Base-by-base conservation (phyloP, 345 rosid species). In the Populus euphratica region DNA sequence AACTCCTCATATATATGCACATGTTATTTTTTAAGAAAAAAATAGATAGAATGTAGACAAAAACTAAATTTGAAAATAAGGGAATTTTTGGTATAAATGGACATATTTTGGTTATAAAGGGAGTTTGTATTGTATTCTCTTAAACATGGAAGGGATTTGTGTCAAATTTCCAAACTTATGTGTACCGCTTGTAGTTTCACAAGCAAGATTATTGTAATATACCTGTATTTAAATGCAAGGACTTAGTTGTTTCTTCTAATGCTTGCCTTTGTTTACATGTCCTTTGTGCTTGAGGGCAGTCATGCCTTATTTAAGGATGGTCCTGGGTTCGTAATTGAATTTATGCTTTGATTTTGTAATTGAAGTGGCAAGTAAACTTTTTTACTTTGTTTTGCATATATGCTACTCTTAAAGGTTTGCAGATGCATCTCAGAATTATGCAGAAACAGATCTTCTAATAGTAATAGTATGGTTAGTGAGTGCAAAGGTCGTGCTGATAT, bases 341-440 rank as follows among this genome's bases (percentile, higher is more conserved):
- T 44, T 78, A 35, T 5, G 33, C 25, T 11, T 6, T 5, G 17
- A 62, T 59, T 68, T 73, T 35, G 64, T 65, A n/a, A 43, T 61
- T 74, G 73, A 41, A 33, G 18, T 76, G 50, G 17, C 39, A 11
- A 72, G 73, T 70, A 31, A 44, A 29, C 70, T 18, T 66, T 71
- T 43, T 54, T 54, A 62, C 63, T 72, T 39, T 79, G 43, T 27
- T 72, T 64, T 70, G 33, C 77, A 43, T 79, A 36, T 77, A 76
- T 77, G 78, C 73, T 84, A 72, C 82, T 76, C 38, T 81, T 56
- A 77, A 88, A 95, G 99, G 94, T 95, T 76, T 95, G 99, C 85
- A 86, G 99, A 90, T 95, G 99, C 86, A 95, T 95, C 76, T 87
- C 98, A 65, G 99, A 95, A 86, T 79, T 95, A 77, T 91, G 88